Evolutionary conservation across 2,329 filamentous ascomycete species (phyloP).

Genomic region (Epichloe coenophiala): DNA sequence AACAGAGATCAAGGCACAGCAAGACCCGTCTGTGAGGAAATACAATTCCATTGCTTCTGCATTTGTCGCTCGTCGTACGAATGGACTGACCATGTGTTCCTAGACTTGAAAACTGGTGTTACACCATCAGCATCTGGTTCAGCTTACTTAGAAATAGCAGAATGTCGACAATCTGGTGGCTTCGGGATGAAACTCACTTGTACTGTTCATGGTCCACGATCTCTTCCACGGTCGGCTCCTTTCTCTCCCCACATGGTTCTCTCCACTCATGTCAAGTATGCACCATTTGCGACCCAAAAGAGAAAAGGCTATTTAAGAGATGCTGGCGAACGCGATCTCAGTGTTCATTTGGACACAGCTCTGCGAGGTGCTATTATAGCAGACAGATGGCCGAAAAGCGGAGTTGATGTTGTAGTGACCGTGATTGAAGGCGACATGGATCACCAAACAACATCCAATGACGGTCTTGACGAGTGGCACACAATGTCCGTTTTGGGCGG

Average conservation of each 20-base stretch:
- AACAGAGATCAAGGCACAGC: slow-evolving; percentile 45
- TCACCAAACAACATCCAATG: slow-evolving; percentile 32
- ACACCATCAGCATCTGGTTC: slow-evolving; percentile 90
- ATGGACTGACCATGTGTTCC: not conserved
- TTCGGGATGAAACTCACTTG: slow-evolving; percentile 82
- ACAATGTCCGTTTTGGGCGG: slow-evolving; percentile 84
- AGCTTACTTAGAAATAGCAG: slow-evolving; percentile 63
- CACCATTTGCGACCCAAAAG: slow-evolving; percentile 77
- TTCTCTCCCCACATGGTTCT: slow-evolving; percentile 90
- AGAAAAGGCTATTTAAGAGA: slow-evolving; percentile 80
- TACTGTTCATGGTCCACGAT: slow-evolving; percentile 84
- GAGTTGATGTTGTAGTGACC: slow-evolving; percentile 87
- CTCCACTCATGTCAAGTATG: slow-evolving; percentile 90
- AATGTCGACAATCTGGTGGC: slow-evolving; percentile 30
- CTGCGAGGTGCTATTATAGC: slow-evolving; percentile 81
- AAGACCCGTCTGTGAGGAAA: slow-evolving; percentile 39
- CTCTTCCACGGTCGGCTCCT: slow-evolving; percentile 74
- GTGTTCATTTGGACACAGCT: slow-evolving; percentile 82
- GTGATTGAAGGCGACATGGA: slow-evolving; percentile 90
- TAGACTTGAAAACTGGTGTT: slow-evolving; percentile 81
- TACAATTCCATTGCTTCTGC: not conserved
- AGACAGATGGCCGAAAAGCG: slow-evolving; percentile 96
- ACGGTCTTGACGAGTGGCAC: slow-evolving; percentile 59
- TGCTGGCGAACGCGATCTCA: slow-evolving; percentile 73
- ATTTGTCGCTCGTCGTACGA: not conserved